These are phyloP conservation scores for Fusarium napiforme DNA, from an alignment of 2,329 filamentous ascomycete species.

Conservation along the genomic window DNA sequence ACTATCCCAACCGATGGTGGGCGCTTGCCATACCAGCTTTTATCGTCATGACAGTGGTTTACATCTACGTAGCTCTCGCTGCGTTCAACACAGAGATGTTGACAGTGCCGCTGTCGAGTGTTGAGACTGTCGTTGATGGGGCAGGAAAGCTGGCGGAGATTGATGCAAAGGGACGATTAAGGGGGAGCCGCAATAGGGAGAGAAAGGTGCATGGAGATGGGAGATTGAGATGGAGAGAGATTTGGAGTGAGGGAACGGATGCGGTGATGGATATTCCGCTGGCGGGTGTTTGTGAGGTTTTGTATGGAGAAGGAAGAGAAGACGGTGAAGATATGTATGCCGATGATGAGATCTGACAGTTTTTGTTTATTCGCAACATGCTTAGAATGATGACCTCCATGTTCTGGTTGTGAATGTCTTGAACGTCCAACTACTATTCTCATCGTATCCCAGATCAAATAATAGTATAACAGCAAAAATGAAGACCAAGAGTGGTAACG, in stretches of 20 bases:
- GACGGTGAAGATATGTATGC: conserved; percentile 38
- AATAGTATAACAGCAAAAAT: conserved; percentile 1
- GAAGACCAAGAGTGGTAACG: neutral
- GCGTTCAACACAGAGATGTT: conserved; percentile 90
- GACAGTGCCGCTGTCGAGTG: conserved; percentile 79
- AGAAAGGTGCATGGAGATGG: conserved; percentile 52
- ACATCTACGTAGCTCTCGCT: conserved; percentile 93
- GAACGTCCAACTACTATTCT: conserved; percentile 5
- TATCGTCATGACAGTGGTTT: conserved; percentile 86
- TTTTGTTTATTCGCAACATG: neutral
- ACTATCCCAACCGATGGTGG: conserved; percentile 99
- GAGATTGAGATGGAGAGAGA: conserved; percentile 75
- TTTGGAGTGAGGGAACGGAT: conserved; percentile 95
- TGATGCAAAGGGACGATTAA: conserved; percentile 72
- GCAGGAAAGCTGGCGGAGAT: conserved; percentile 87
- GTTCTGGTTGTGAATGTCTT: neutral
- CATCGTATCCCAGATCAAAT: conserved; percentile 6
- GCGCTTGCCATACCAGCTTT: conserved; percentile 90
- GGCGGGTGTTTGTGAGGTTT: conserved; percentile 91
- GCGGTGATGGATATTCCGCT: conserved; percentile 97
- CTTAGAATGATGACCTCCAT: neutral
- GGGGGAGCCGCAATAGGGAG: conserved; percentile 51
- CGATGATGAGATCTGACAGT: conserved; percentile 7
- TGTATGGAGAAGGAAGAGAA: conserved; percentile 76
- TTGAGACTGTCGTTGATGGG: conserved; percentile 93